phyloP scores from a whole-genome alignment of 768 basidiomycete genomes.

The Leccinum pellstonianum region DNA sequence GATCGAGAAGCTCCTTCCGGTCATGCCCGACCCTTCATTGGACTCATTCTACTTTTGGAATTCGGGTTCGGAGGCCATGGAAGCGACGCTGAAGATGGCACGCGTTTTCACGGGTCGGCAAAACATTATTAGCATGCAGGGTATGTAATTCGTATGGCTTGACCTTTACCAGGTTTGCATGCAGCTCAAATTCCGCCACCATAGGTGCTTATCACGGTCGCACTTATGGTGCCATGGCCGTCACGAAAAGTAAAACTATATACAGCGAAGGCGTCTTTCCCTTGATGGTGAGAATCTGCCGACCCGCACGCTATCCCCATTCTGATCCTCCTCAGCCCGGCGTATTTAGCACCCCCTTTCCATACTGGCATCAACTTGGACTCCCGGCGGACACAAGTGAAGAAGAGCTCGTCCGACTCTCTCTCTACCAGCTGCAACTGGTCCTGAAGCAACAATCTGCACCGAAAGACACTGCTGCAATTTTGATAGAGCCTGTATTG shows the following conservation, averaged over 20 bases:
- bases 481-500: slow-evolving; percentile 89
- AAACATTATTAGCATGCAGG: slow-evolving; percentile 92
- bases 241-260: slow-evolving; percentile 92
- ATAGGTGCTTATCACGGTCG: slow-evolving; percentile 85
- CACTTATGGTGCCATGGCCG: slow-evolving; percentile 89
- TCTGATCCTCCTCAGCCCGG: slow-evolving; percentile 57
- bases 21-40: slow-evolving; percentile 89
- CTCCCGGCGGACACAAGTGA: slow-evolving; percentile 53
- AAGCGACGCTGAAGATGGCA: slow-evolving; percentile 87
- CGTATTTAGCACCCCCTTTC: slow-evolving; percentile 78
- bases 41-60: slow-evolving; percentile 98
- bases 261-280: slow-evolving; percentile 80
- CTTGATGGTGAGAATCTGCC: slow-evolving; percentile 62
- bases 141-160: slow-evolving; percentile 31
- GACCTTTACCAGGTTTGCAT: not conserved
- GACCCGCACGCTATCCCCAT: not conserved
- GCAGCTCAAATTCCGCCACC: slow-evolving; percentile 1
- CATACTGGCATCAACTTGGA: slow-evolving; percentile 89
- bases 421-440: slow-evolving; percentile 80
- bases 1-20: slow-evolving; percentile 78
- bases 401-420: slow-evolving; percentile 56
- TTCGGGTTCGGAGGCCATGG: slow-evolving; percentile 92
- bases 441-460: slow-evolving; percentile 77
- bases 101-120: slow-evolving; percentile 74
- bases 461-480: slow-evolving; percentile 87